These are phyloP conservation scores for Boletus speciosus DNA, from an alignment of 768 basidiomycete species.

Conservation along the genomic window DNA sequence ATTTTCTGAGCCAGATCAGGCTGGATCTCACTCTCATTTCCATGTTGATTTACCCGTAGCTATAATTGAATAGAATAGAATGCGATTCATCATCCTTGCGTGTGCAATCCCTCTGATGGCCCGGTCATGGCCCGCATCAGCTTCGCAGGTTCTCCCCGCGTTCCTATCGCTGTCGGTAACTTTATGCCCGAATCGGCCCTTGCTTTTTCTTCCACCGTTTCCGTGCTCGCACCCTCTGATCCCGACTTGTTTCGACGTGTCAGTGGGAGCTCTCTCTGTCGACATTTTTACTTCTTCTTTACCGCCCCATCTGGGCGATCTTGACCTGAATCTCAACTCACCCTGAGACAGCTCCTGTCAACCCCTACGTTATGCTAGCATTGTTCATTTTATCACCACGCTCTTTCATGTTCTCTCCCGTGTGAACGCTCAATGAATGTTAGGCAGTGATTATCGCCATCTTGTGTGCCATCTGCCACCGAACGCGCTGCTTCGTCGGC, in stretches of 20 bases:
- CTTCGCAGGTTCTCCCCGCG: conserved; percentile 12
- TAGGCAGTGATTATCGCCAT: too few relatives aligned
- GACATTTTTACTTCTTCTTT: conserved; percentile 7
- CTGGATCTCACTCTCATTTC: conserved; percentile 23
- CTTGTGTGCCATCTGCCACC: neutral
- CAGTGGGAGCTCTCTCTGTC: conserved; percentile 19
- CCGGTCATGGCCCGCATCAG: conserved; percentile 19
- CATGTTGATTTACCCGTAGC: conserved; percentile 26
- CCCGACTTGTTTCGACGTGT: conserved; percentile 1
- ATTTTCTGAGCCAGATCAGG: conserved; percentile 14
- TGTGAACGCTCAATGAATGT: conserved; percentile 9
- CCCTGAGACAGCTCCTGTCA: conserved; percentile 27
- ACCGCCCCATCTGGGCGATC: conserved; percentile 18
- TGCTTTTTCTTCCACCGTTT: neutral
- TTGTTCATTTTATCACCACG: conserved; percentile 17
- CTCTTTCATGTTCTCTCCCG: conserved; percentile 4
- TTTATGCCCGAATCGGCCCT: conserved; percentile 22
- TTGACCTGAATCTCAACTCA: conserved; percentile 14
- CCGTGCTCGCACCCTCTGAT: too few relatives aligned
- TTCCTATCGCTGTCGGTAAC: conserved; percentile 25
- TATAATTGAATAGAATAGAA: conserved; percentile 18
- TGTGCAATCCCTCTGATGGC: conserved; percentile 14
- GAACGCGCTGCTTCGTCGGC: neutral
- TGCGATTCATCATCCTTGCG: conserved; percentile 2
- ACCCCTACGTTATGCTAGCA: conserved; percentile 12